phyloP scores from a whole-genome alignment of 2,329 filamentous ascomycete species.

The Pseudocercospora macadamiae region DNA sequence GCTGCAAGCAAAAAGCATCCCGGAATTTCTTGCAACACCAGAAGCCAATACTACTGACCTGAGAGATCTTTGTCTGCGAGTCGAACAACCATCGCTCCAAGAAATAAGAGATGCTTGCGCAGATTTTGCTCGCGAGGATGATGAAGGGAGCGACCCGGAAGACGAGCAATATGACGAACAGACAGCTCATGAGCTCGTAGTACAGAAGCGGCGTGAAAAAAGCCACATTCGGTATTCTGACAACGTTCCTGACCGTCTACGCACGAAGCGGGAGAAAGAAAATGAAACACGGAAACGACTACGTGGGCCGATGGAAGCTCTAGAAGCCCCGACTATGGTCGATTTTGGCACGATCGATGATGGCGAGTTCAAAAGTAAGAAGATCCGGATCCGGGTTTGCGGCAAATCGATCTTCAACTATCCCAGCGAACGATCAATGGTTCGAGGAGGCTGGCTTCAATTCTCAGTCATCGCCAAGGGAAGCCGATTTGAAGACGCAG shows the following conservation, averaged over 20 bases:
- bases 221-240: conserved; percentile 10
- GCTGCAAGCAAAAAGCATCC: conserved; percentile 47
- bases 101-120: conserved; percentile 56
- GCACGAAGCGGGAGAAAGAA: conserved; percentile 40
- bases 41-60: conserved; percentile 49
- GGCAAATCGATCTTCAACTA: conserved; percentile 57
- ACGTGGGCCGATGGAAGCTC: conserved; percentile 5
- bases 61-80: conserved; percentile 52
- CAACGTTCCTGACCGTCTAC: conserved; percentile 25
- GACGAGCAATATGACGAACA: conserved; percentile 25
- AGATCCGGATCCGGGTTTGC: conserved; percentile 52
- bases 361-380: conserved; percentile 39
- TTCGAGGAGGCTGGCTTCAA: conserved; percentile 54
- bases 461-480: conserved; percentile 56
- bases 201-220: conserved; percentile 23
- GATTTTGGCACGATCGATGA: conserved; percentile 44
- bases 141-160: conserved; percentile 40
- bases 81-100: conserved; percentile 54
- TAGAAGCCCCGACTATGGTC: conserved; percentile 29
- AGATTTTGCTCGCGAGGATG: conserved; percentile 49
- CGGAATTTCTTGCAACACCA: conserved; percentile 49
- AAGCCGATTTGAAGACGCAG: conserved; percentile 49
- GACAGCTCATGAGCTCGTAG: conserved; percentile 29
- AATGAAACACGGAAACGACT: conserved; percentile 26
- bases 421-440: conserved; percentile 52